Evolutionary conservation across 2,329 filamentous ascomycete genomes (phyloP), one percentile per base, ranked within the genome.

Genomic region (Periconia sp.): DNA sequence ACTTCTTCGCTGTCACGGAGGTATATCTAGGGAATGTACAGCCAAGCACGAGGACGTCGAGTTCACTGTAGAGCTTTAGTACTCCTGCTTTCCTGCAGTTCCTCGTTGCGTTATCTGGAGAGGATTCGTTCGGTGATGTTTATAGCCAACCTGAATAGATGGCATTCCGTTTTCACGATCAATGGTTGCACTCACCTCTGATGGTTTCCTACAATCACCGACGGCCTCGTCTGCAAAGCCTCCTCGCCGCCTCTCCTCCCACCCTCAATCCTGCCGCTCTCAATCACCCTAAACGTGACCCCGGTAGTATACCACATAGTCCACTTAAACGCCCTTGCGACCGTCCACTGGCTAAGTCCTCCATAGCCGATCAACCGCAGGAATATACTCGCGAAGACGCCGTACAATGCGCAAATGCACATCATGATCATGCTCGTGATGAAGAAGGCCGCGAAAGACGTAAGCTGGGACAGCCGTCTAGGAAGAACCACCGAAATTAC

Each of bases 181-280:
- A 21, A 11, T 22, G 18, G 32, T 41, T 22, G 33, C 18, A 69
- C 69, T 59, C 50, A 73, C 67, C 88, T 90, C 79, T 99, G 94
- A 75, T 99, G 94, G 73, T 97, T 97, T 28, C 88, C 88, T 57
- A 99, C 79, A 63, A 99, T 92, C 43, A 99, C 88, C 43, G 89
- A 92, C 1, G 94, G 94, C 37, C 92, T 78, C 8, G 52, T 61
- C 32, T 44, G 38, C 45, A 68, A 46, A 21, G 63, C 66, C 34
- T 70, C 68, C 36, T 63, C 59, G 11, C 65, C 67, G 6, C 59
- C 57, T 32, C 55, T 59, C 18, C 62, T 24, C 10, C 63, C 62
- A 2, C 59, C 61, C 31, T 63, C 61, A 21, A 56, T 49, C 56
- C 57, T 62, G 30, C 61, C 59, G 21, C 58, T 62, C 17, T 64